Base-by-base conservation (phyloP, 2,329 filamentous ascomycete species). In the Clathrospora elynae region DNA sequence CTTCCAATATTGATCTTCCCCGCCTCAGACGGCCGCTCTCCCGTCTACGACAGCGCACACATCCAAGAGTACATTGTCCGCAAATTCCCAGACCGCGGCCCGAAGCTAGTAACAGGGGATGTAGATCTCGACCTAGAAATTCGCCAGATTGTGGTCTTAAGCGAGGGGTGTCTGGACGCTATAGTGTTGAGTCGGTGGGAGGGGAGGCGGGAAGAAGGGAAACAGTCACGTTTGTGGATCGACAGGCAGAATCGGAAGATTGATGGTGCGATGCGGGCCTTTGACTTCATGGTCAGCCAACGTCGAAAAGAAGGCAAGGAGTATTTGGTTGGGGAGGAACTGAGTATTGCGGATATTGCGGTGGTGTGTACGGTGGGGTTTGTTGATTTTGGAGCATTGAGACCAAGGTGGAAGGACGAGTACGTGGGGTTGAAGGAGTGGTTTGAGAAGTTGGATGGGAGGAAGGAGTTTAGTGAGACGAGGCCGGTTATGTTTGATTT, bases 1-100 rank as follows among this genome's bases (percentile, higher is more conserved):
- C 60, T 73, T 0, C 70, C 70, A 1, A 65, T 73, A 2, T 49
- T 73, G 5, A 56, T 74, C 36, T 54, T 66, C 18, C 52, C 48
- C 2, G n/a, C n/a, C n/a, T n/a, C n/a, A n/a, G 51, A 56, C 25
- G 25, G 22, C 7, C 23, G 44, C 1, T 19, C 38, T 3, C 51
- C 49, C 8, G 49, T 57, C 9, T 55, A 55, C 42, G 51, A 55
- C 42, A 41, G 29, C 25, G 51, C 51, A 19, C 54, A 55, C 32
- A 57, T 57, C 17, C 43, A 49, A 16, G 43, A 39, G 22, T 55
- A 57, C 44, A 51, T 53, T 19, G 51, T 55, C 3, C 37, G 36
- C 16, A 57, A 49, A 17, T 57, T 49, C 32, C 41, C 41, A 2
- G 51, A 48, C 28, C 20, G n/a, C 2, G 41, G 38, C 6, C 51